phyloP scores from a whole-genome alignment of 371 early-diverging fungal genomes.

The Mucor sp. region DNA sequence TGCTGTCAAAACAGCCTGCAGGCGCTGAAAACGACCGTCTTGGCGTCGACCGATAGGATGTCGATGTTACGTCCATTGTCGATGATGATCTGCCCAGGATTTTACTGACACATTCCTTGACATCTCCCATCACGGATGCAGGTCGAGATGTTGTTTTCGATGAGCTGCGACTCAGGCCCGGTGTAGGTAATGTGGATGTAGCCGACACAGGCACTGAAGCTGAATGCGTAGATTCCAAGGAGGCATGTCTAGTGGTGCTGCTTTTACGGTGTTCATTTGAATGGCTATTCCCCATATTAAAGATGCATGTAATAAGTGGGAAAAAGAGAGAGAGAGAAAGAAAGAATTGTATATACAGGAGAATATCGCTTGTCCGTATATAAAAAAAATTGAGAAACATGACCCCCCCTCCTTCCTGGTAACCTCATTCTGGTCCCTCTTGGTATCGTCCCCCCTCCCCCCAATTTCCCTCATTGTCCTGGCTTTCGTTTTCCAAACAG shows the following conservation, averaged over 20 bases:
- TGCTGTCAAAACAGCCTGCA: conserved; percentile 1
- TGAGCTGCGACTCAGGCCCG: background rate
- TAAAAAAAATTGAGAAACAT: background rate
- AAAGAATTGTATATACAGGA: background rate
- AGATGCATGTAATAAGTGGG: background rate
- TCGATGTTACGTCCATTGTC: background rate
- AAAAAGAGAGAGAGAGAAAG: background rate
- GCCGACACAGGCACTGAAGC: background rate
- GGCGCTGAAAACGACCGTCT: conserved; percentile 5
- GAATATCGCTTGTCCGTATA: background rate
- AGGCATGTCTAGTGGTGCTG: background rate
- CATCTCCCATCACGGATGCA: conserved; percentile 8
- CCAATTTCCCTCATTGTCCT: background rate
- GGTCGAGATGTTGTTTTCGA: conserved; percentile 1
- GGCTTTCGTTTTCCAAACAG: background rate
- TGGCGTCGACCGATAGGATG: background rate
- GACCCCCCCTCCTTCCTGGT: background rate
- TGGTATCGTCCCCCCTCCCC: background rate
- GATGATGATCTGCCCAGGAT: conserved; percentile 1
- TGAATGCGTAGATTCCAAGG: background rate
- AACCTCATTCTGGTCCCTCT: background rate
- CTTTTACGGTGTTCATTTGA: background rate
- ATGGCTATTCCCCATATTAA: conserved; percentile 8
- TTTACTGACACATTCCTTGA: background rate
- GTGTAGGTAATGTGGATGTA: background rate